Percentiles rank a stretch among this genome's conserved stretches.
phyloP scores from a whole-genome alignment of 2,329 filamentous ascomycete species.

The Xylaria sp. region DNA sequence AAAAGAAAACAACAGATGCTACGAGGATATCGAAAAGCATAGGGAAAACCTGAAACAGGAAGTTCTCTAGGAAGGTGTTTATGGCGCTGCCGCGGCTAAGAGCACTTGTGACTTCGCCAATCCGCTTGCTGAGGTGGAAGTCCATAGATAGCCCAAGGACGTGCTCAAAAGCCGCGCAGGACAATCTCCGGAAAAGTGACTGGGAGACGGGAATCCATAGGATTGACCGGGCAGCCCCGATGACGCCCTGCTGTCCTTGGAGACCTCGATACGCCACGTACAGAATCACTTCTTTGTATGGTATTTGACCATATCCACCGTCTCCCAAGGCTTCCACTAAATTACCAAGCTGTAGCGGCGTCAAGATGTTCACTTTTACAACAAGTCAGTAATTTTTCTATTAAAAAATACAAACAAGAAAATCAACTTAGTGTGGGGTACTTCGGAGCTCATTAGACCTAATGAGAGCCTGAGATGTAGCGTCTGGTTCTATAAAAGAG shows the following conservation, averaged over 20 bases:
- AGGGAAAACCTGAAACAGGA: constrained; percentile 61
- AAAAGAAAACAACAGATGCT: constrained; percentile 59
- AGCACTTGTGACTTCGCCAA: constrained; percentile 63
- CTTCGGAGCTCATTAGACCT: neutral
- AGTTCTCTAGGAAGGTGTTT: constrained; percentile 61
- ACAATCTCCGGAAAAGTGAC: constrained; percentile 55
- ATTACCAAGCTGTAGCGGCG: constrained; percentile 55
- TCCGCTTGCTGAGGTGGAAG: constrained; percentile 62
- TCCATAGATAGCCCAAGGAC: constrained; percentile 59
- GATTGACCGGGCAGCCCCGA: constrained; percentile 55
- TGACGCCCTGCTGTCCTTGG: constrained; percentile 57
- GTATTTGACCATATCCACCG: constrained; percentile 55
- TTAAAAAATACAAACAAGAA: neutral
- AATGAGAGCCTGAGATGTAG: neutral
- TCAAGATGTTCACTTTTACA: constrained; percentile 53
- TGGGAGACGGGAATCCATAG: constrained; percentile 62
- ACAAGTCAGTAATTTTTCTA: constrained; percentile 15
- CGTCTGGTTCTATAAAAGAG: neutral
- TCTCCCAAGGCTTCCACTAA: constrained; percentile 55
- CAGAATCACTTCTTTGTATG: constrained; percentile 55
- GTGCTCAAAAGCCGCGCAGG: constrained; percentile 58
- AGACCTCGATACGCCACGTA: constrained; percentile 58
- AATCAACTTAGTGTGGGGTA: neutral
- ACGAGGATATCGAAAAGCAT: constrained; percentile 62
- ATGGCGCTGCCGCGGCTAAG: constrained; percentile 59